phyloP scores from a whole-genome alignment of 2,329 filamentous ascomycete genomes.

The Claviceps digitariae region DNA sequence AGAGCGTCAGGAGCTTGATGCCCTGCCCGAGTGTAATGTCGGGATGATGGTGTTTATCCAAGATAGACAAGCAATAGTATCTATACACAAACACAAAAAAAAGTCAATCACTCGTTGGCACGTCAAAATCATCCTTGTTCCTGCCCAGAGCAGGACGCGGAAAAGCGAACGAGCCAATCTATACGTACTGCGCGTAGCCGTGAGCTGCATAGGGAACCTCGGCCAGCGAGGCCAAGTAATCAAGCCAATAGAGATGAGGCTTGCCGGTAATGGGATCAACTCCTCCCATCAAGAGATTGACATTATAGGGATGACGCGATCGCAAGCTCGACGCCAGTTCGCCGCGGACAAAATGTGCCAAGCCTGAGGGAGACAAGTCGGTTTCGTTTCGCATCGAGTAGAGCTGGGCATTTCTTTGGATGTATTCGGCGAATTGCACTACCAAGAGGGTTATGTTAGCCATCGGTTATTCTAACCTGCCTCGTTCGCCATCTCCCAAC shows the following conservation, averaged over 20 bases:
- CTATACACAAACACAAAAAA: constrained; percentile 29
- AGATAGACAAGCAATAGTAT: constrained; percentile 95
- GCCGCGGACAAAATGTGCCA: constrained; percentile 85
- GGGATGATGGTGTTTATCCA: constrained; percentile 97
- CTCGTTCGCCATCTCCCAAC: no score
- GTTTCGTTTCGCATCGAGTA: constrained; percentile 97
- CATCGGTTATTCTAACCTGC: background rate
- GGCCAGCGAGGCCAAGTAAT: constrained; percentile 84
- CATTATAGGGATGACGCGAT: constrained; percentile 87
- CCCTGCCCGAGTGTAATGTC: constrained; percentile 83
- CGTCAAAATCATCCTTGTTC: background rate
- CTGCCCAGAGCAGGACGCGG: background rate
- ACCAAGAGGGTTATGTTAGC: constrained; percentile 12
- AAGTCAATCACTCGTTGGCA: background rate
- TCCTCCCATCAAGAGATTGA: constrained; percentile 90
- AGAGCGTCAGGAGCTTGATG: constrained; percentile 85
- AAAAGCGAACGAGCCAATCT: background rate
- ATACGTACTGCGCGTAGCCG: constrained; percentile 82
- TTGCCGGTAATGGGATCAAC: constrained; percentile 85
- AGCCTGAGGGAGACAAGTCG: constrained; percentile 76
- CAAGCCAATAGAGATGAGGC: constrained; percentile 91
- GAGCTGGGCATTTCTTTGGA: constrained; percentile 95
- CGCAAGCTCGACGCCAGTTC: constrained; percentile 85
- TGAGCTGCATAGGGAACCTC: constrained; percentile 91
- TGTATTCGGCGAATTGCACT: constrained; percentile 99